A percentile compares a stretch with the other conserved stretches of the same genome.
Conservation (phyloP, 495 filamentous ascomycete species). For the Xylaria palmicola region DNA sequence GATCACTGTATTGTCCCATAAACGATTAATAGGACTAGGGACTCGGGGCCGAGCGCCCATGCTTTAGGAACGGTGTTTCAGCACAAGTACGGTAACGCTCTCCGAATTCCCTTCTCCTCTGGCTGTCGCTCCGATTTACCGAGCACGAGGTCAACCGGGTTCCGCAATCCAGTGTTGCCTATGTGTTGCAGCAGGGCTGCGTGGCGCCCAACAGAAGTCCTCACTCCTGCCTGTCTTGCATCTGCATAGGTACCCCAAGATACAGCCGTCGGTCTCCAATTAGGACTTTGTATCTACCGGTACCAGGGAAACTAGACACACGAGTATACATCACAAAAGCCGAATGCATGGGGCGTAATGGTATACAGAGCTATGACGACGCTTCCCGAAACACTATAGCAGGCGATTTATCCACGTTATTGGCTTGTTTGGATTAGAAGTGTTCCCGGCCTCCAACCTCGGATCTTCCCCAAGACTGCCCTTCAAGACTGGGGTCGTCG, state of each 20-base stretch:
- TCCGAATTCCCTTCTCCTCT: neutral
- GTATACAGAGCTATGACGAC: neutral
- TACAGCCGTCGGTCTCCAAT: neutral
- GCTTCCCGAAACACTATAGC: neutral
- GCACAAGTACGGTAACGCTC: neutral
- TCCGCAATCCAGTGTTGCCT: neutral
- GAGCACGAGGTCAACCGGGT: neutral
- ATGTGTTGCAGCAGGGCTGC: constrained; percentile 3
- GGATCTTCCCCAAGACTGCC: neutral
- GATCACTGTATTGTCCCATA: neutral
- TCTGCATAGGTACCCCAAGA: constrained; percentile 2
- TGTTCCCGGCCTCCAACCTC: neutral
- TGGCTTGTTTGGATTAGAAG: neutral
- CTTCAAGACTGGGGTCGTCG: neutral
- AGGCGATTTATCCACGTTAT: neutral
- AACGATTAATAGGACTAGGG: neutral
- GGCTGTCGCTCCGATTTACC: constrained; percentile 10
- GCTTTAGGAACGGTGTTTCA: neutral
- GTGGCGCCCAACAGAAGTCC: constrained; percentile 6
- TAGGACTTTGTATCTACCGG: neutral
- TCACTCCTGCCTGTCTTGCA: constrained; percentile 1
- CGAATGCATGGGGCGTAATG: neutral
- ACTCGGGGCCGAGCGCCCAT: neutral
- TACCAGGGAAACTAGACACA: neutral
- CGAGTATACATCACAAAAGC: neutral